Percentiles rank a stretch among this genome's conserved stretches.
Evolutionary conservation across 495 filamentous ascomycete species (phyloP).

Genomic region (Thermothielavioides terrestris): DNA sequence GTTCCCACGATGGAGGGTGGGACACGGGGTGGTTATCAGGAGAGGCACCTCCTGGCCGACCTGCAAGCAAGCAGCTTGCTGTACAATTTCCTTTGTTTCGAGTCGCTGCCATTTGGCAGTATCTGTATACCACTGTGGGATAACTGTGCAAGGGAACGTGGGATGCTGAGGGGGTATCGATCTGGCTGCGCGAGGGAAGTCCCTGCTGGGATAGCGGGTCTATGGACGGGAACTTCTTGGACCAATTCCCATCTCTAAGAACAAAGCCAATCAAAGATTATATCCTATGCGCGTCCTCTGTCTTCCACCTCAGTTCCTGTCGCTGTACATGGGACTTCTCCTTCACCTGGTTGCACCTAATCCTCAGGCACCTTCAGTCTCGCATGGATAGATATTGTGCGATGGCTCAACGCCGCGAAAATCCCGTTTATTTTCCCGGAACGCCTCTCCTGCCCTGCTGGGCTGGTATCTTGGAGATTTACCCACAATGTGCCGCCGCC

Average conservation of each 20-base stretch:
- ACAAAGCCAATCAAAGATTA: background rate
- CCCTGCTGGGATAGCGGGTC: slow-evolving; percentile 12
- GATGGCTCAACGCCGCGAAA: no score
- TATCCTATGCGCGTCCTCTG: background rate
- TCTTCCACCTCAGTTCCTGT: background rate
- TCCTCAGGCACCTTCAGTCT: background rate
- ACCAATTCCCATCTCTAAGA: slow-evolving; percentile 16
- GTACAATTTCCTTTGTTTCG: background rate
- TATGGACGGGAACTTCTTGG: slow-evolving; percentile 9
- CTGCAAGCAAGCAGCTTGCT: background rate
- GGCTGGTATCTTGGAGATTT: background rate
- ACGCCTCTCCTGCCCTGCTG: background rate
- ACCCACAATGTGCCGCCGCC: slow-evolving; percentile 1
- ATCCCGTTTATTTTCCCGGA: no score
- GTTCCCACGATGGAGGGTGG: background rate
- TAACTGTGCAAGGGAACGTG: background rate
- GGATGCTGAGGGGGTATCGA: background rate
- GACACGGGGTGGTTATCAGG: background rate
- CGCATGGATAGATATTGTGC: no score
- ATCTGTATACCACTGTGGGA: slow-evolving; percentile 10
- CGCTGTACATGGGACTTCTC: background rate
- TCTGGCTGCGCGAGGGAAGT: slow-evolving; percentile 3
- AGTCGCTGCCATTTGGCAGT: background rate
- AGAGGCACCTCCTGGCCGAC: background rate
- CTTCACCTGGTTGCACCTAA: background rate